Conservation (phyloP, 2,329 filamentous ascomycete genomes). For the Trichoderma asperellum region DNA sequence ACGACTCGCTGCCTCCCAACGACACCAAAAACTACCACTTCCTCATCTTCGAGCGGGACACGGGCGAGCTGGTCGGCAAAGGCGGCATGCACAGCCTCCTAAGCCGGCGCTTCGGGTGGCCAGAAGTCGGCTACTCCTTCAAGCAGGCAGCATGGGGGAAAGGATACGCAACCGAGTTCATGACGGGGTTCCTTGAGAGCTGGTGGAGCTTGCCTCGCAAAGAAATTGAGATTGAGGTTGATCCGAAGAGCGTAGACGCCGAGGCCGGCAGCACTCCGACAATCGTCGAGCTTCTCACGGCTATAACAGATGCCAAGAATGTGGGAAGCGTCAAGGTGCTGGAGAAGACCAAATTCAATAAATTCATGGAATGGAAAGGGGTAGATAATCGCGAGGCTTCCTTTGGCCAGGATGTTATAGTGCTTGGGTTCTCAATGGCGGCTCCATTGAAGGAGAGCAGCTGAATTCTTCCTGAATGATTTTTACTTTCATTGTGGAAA, state of each 20-base stretch:
- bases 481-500: too few relatives aligned
- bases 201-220: constrained; percentile 51
- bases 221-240: constrained; percentile 45
- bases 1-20: constrained; percentile 1
- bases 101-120: constrained; percentile 48
- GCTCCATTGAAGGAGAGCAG: background rate
- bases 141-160: constrained; percentile 51
- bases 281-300: background rate
- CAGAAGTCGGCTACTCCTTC: constrained; percentile 59
- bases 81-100: constrained; percentile 9
- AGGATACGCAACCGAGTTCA: constrained; percentile 56
- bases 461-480: background rate
- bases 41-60: constrained; percentile 9
- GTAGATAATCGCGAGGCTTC: background rate
- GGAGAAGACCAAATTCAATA: background rate
- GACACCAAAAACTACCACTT: constrained; percentile 6
- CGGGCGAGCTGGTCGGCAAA: constrained; percentile 11
- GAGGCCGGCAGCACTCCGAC: background rate
- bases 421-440: background rate
- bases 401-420: background rate
- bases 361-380: background rate
- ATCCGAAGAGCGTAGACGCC: constrained; percentile 37
- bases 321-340: constrained; percentile 3
- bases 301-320: background rate
- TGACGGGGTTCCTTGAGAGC: constrained; percentile 46